Percentiles rank a stretch among this genome's conserved stretches.
Evolutionary conservation across 2,329 filamentous ascomycete species (phyloP).

Genomic region (Penicillium sumatraense): DNA sequence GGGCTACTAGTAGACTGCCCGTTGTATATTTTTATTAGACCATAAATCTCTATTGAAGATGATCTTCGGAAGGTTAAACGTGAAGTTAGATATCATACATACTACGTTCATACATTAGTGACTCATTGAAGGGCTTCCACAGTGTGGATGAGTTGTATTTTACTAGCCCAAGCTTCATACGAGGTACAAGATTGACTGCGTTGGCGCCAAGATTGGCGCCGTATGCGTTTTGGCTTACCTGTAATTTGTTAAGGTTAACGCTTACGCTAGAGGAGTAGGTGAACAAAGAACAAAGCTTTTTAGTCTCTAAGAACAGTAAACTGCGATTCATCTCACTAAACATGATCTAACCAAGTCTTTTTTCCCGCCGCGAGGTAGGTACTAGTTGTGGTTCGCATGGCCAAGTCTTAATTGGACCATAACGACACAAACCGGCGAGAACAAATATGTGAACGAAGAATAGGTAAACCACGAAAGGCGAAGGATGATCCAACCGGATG

Average conservation of each 20-base stretch:
- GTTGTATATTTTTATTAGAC: background rate
- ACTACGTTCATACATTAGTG: too few species aligned
- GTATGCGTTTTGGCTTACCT: too few species aligned
- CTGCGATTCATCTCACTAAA: conserved; percentile 24
- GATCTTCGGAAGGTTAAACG: too few species aligned
- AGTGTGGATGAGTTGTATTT: too few species aligned
- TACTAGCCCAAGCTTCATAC: too few species aligned
- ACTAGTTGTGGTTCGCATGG: conserved; percentile 1
- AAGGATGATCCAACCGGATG: conserved; percentile 14
- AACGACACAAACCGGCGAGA: conserved; percentile 13
- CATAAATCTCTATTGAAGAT: too few species aligned
- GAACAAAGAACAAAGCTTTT: conserved; percentile 26
- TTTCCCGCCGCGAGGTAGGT: conserved; percentile 19
- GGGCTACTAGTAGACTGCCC: background rate
- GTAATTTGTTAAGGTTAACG: too few species aligned
- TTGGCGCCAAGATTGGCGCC: too few species aligned
- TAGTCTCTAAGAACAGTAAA: conserved; percentile 23
- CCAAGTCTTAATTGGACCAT: conserved; percentile 6
- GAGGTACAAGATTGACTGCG: too few species aligned
- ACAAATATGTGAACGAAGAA: background rate
- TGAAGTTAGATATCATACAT: too few species aligned
- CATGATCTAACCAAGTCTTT: conserved; percentile 15
- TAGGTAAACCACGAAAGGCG: conserved; percentile 5
- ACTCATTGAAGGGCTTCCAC: too few species aligned
- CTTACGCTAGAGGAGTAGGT: too few species aligned